Evolutionary conservation across 2,329 filamentous ascomycete genomes (phyloP).

Genomic region (Aspergillus puulaauensis): DNA sequence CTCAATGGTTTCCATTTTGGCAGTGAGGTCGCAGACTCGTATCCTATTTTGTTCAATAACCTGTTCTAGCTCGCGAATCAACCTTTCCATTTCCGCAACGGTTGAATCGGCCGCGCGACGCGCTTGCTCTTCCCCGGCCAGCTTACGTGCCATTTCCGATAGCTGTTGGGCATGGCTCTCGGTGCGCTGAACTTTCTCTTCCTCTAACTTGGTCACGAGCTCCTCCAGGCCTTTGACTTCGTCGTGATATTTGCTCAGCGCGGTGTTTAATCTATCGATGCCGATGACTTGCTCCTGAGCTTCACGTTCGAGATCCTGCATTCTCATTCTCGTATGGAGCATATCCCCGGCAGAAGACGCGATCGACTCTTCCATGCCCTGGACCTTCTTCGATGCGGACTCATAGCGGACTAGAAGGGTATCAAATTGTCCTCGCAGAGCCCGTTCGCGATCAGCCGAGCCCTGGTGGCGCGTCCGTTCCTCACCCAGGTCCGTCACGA

Average conservation of each 20-base stretch:
- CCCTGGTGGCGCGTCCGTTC: slow-evolving; percentile 34
- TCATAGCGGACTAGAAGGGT: slow-evolving; percentile 40
- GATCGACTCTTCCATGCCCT: slow-evolving; percentile 39
- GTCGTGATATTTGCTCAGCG: slow-evolving; percentile 44
- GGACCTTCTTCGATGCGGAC: slow-evolving; percentile 35
- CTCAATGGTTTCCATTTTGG: slow-evolving; percentile 35
- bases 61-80: slow-evolving; percentile 39
- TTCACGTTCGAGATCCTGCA: slow-evolving; percentile 44
- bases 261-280: slow-evolving; percentile 42
- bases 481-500: slow-evolving; percentile 34
- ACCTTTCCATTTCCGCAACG: slow-evolving; percentile 33
- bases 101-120: slow-evolving; percentile 36
- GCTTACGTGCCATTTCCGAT: slow-evolving; percentile 33
- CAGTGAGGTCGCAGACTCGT: slow-evolving; percentile 33
- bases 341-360: slow-evolving; percentile 47
- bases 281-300: slow-evolving; percentile 41
- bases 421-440: slow-evolving; percentile 47
- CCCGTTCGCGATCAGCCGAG: slow-evolving; percentile 38
- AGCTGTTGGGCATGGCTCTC: slow-evolving; percentile 30
- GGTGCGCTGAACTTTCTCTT: slow-evolving; percentile 32
- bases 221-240: slow-evolving; percentile 45
- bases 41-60: slow-evolving; percentile 35
- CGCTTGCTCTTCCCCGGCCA: slow-evolving; percentile 33
- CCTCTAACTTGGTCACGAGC: slow-evolving; percentile 43
- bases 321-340: slow-evolving; percentile 44